Base-by-base conservation (phyloP, 768 basidiomycete species). In the Russula lepida region DNA sequence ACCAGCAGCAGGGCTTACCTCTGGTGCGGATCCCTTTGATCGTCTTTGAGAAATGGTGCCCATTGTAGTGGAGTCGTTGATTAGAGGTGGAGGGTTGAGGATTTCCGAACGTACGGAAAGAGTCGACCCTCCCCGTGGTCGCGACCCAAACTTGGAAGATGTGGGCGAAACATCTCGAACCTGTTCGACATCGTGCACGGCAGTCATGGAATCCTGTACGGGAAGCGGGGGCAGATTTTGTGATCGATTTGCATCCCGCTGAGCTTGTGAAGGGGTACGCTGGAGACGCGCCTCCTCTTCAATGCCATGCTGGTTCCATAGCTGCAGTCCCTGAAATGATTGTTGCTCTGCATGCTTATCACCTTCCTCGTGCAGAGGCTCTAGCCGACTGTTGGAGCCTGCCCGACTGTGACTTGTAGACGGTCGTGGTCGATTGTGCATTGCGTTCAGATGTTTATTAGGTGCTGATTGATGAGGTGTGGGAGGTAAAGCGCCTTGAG, bases 11-110 rank as follows among this genome's bases (percentile, higher is more conserved):
- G 57, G 35, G n/a, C 21, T 48, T 67, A 77, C 60, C 67, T 84
- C 78, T 43, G 86, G 84, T 12, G 83, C 80, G 17, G 88, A 86
- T 25, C 79, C 73, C 70, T 88, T 89, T 47, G 73, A 77, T 58
- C 88, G 77, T 60, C 89, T 82, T 69, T 85, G 84, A 56, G 76
- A 81, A 64, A 92, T 86, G 23, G 85, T 83, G 43, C 89, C 83
- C 71, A 82, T 79, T 27, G 69, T 74, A 13, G 83, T 80, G 1
- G 84, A 79, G 4, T 81, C 68, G 67, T 83, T 87, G 67, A 88
- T 84, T 59, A 85, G 69, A 56, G 54, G 55, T 44, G 49, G 33
- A 27, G 68, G 61, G 0, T 58, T 43, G 6, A 41, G 52, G 68
- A 67, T 47, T 73, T 78, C 73, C 17, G 72, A 70, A 23, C 69